Conservation (phyloP, 371 early-diverging fungal genomes). For the Syncephalastrum contaminatum region DNA sequence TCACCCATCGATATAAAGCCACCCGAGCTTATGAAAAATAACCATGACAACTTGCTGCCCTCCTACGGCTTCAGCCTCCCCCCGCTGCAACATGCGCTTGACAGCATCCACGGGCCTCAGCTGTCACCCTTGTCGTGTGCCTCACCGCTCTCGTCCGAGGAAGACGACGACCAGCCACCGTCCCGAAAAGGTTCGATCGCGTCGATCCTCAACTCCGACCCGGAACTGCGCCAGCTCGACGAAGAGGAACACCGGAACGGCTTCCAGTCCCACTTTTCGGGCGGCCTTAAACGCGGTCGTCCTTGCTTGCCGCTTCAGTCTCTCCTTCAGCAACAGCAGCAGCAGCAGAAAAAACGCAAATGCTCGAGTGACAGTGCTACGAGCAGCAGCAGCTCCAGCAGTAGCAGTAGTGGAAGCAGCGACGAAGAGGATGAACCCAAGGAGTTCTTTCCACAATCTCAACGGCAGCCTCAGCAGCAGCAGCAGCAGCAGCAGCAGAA, state of each 20-base stretch:
- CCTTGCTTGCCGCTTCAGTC: not conserved
- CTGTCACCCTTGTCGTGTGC: conserved; percentile 20
- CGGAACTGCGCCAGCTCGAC: conserved; percentile 23
- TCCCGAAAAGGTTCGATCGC: conserved; percentile 39
- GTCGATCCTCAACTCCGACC: conserved; percentile 39
- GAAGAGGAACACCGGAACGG: conserved; percentile 15
- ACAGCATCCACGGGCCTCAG: conserved; percentile 25
- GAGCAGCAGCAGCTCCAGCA: not conserved
- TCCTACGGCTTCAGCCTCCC: conserved; percentile 23
- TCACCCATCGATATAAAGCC: conserved; percentile 1
- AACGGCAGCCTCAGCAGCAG: not conserved
- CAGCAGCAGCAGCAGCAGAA: not conserved
- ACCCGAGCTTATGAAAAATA: not conserved
- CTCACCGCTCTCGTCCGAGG: conserved; percentile 9
- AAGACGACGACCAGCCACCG: not conserved
- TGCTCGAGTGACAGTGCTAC: conserved; percentile 1
- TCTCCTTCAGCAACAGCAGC: conserved; percentile 1
- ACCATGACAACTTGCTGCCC: not conserved
- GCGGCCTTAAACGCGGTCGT: too few species aligned
- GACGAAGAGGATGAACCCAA: conserved; percentile 1
- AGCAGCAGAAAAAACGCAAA: conserved; percentile 13
- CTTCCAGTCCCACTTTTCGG: conserved; percentile 13
- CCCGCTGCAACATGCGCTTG: conserved; percentile 24
- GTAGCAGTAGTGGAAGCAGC: not conserved
- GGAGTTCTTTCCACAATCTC: not conserved